Percentiles rank a stretch among this genome's conserved stretches.
These are phyloP conservation scores for Globisporangium mamillatum DNA, from an alignment of 352 stramenopile genomes.

Conservation along the genomic window DNA sequence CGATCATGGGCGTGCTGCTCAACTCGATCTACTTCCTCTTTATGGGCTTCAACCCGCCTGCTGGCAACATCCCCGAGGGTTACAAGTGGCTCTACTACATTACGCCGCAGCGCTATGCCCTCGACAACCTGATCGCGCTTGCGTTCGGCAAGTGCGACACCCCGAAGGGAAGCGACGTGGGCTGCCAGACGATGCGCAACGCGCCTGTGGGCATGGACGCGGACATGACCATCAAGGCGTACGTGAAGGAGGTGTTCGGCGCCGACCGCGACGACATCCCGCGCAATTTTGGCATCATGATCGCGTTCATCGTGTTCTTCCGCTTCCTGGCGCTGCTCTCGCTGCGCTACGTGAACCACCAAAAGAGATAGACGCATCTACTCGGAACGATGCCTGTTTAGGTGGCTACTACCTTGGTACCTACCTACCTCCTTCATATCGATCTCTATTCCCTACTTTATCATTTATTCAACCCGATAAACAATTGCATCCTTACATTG, in stretches of 20 bases:
- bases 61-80: conserved; percentile 16
- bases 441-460: background rate
- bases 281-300: conserved; percentile 23
- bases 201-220: conserved; percentile 7
- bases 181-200: conserved; percentile 14
- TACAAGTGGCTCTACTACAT: conserved; percentile 30
- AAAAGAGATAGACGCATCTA: conserved; percentile 19
- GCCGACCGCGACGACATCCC: conserved; percentile 17
- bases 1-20: conserved; percentile 23
- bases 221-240: conserved; percentile 18
- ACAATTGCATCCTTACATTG: background rate
- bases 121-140: conserved; percentile 6
- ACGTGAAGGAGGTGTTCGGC: conserved; percentile 23
- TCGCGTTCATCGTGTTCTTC: conserved; percentile 25
- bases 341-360: conserved; percentile 26
- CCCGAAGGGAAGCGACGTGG: conserved; percentile 1
- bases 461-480: background rate
- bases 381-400: background rate
- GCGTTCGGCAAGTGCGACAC: conserved; percentile 16
- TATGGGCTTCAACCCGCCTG: conserved; percentile 23
- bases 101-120: conserved; percentile 19
- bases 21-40: conserved; percentile 29
- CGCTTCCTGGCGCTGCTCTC: conserved; percentile 21
- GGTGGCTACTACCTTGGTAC: background rate
- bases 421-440: background rate